Percentiles rank a stretch among this genome's conserved stretches.
Conservation (phyloP, 2,329 filamentous ascomycete species). For the Mariannaea elegans region DNA sequence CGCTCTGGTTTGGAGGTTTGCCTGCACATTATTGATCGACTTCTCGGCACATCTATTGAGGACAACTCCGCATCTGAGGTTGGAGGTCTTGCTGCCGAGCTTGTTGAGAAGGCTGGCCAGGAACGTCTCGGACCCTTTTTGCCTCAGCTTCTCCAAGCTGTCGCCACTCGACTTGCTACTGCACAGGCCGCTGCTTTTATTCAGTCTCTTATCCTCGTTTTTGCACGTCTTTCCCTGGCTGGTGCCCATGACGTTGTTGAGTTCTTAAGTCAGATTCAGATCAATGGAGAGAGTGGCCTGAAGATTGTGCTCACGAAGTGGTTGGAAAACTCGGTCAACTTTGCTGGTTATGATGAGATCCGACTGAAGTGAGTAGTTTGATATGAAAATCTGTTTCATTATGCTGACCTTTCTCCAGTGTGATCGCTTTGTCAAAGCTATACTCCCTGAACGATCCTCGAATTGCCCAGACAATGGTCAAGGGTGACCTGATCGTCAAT, state of each 20-base stretch:
- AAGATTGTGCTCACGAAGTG: conserved; percentile 92
- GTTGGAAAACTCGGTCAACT: conserved; percentile 96
- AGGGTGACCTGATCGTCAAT: conserved; percentile 88
- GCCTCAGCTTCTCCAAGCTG: conserved; percentile 85
- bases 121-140: conserved; percentile 91
- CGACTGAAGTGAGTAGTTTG: conserved; percentile 82
- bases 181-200: conserved; percentile 91
- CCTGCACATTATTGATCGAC: conserved; percentile 89
- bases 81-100: conserved; percentile 89
- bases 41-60: conserved; percentile 84
- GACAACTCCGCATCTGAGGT: conserved; percentile 97
- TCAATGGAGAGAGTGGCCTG: conserved; percentile 82
- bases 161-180: conserved; percentile 83
- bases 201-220: conserved; percentile 94
- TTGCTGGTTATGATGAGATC: conserved; percentile 98
- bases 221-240: conserved; percentile 86
- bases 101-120: conserved; percentile 94
- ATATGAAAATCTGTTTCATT: not conserved
- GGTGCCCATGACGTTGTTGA: conserved; percentile 90
- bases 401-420: conserved; percentile 60
- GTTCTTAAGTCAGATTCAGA: conserved; percentile 86
- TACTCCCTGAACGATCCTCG: conserved; percentile 88
- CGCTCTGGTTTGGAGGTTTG: conserved; percentile 89
- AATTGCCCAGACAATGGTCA: conserved; percentile 81
- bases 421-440: conserved; percentile 91